phyloP scores from a whole-genome alignment of 1,284 basidiomycete genomes.

The Moesziomyces antarcticus region DNA sequence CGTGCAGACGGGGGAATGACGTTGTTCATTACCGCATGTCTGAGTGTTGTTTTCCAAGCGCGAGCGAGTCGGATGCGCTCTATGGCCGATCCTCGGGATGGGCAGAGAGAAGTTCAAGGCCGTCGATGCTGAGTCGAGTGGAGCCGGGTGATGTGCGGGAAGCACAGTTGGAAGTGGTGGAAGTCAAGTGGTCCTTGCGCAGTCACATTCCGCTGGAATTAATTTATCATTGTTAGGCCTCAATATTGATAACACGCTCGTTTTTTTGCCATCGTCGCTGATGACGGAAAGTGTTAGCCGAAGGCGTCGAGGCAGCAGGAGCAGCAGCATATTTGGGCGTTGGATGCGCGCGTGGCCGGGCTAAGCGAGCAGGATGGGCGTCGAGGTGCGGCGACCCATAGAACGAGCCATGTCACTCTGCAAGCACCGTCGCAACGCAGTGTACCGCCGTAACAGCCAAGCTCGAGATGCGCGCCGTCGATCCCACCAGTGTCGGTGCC shows the following conservation, averaged over 20 bases:
- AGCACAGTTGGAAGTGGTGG: not conserved
- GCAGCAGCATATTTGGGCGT: not conserved
- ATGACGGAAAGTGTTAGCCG: not conserved
- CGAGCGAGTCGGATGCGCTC: too few species aligned
- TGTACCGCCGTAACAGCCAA: not conserved
- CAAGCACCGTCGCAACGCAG: too few species aligned
- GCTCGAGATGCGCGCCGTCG: not conserved
- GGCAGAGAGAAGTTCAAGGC: too few species aligned
- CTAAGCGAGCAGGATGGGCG: not conserved
- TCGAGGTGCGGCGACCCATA: not conserved
- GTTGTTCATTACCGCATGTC: not conserved
- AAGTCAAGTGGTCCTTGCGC: slow-evolving; percentile 17
- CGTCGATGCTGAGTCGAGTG: too few species aligned
- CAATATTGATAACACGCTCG: not conserved
- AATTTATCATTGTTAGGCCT: not conserved
- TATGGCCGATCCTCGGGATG: too few species aligned
- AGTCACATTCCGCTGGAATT: not conserved
- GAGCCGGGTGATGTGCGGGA: too few species aligned
- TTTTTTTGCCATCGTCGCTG: too few species aligned
- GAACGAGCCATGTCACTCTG: not conserved
- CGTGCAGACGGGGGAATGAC: not conserved
- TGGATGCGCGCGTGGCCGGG: not conserved
- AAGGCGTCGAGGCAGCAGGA: not conserved
- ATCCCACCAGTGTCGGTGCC: not conserved
- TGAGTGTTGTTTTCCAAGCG: not conserved